Conservation (phyloP, 306 rosid species). For the Vachellia pachyceras region DNA sequence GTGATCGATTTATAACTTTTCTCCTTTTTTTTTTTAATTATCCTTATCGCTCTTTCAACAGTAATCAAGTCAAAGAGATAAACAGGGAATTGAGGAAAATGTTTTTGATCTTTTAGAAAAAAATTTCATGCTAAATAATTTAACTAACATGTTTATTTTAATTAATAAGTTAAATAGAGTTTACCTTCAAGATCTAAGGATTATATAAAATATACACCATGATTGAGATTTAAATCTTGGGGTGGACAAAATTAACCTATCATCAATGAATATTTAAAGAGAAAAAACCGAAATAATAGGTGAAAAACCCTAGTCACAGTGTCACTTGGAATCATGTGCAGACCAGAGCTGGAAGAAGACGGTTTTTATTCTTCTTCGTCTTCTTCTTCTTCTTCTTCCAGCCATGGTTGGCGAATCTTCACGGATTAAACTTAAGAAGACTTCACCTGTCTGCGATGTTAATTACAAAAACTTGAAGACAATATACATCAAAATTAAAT, state of each 20-base stretch:
- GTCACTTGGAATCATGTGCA: slow-evolving; percentile 44
- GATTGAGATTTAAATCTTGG: neutral
- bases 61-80: too few species aligned
- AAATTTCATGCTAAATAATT: too few species aligned
- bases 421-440: too few species aligned
- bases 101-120: too few species aligned
- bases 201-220: neutral
- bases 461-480: neutral
- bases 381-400: too few species aligned
- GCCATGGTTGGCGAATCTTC: slow-evolving; percentile 20
- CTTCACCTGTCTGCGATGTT: neutral
- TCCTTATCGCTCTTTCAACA: too few species aligned
- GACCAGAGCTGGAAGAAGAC: neutral
- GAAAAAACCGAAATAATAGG: neutral
- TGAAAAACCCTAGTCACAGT: slow-evolving; percentile 2
- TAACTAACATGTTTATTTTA: too few species aligned
- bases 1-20: too few species aligned
- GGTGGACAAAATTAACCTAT: neutral
- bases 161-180: too few species aligned
- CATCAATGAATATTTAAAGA: neutral
- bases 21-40: too few species aligned
- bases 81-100: too few species aligned
- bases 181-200: too few species aligned
- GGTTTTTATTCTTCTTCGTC: neutral
- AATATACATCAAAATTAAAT: neutral